Percentiles rank a stretch among this genome's conserved stretches.
phyloP scores from a whole-genome alignment of 257 asterid genomes.

The Gentiana macrophylla region DNA sequence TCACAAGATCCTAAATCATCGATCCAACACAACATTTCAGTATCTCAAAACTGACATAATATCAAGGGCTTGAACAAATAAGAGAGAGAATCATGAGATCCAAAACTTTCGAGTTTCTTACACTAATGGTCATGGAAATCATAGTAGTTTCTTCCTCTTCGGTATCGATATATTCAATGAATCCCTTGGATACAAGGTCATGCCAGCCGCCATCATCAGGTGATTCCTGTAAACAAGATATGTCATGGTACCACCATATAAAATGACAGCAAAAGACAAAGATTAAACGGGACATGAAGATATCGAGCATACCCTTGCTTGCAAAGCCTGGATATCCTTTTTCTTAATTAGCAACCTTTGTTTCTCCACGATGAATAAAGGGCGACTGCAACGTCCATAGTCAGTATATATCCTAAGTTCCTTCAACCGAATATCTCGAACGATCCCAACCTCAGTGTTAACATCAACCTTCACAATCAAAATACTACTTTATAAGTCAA shows the following conservation, averaged over 20 bases:
- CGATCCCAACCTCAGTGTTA: conserved; percentile 98
- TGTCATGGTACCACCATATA: no score
- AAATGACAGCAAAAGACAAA: no score
- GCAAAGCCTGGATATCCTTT: conserved; percentile 71
- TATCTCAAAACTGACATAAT: conserved; percentile 2
- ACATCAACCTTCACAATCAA: conserved; percentile 67
- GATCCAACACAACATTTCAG: conserved; percentile 14
- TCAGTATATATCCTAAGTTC: conserved; percentile 93
- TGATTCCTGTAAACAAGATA: conserved; percentile 40
- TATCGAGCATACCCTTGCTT: conserved; percentile 45
- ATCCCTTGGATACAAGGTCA: conserved; percentile 77
- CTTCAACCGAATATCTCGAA: conserved; percentile 86
- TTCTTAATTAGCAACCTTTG: conserved; percentile 75
- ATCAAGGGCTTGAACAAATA: neutral
- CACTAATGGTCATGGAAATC: conserved; percentile 94
- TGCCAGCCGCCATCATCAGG: conserved; percentile 95
- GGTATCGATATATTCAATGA: conserved; percentile 75
- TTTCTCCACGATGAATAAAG: conserved; percentile 90
- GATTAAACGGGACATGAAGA: no score
- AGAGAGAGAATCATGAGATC: neutral
- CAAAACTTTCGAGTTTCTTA: conserved; percentile 20
- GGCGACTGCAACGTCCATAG: conserved; percentile 99
- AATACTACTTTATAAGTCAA: neutral
- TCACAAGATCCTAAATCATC: conserved; percentile 54
- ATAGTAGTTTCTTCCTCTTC: conserved; percentile 96